phyloP scores from a whole-genome alignment of 192 early-diverging fungal genomes.

The Mortierella alpina region DNA sequence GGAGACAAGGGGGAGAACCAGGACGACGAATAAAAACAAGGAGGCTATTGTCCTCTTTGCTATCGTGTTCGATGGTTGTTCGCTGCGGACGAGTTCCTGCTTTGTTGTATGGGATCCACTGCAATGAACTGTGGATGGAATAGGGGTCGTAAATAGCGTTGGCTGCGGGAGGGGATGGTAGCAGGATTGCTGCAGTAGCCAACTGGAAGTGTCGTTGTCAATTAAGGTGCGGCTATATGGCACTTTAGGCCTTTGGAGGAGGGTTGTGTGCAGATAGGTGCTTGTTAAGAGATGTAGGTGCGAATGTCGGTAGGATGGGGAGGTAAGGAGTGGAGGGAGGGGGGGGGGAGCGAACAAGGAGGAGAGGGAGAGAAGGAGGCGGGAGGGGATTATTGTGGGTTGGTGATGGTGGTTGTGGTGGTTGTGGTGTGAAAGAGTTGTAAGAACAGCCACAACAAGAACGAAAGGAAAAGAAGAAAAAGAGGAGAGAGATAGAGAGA shows the following conservation, averaged over 20 bases:
- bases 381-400: not conserved
- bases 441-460: not conserved
- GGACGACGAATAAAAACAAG: conserved; percentile 4
- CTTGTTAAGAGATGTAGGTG: not conserved
- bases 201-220: not conserved
- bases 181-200: not conserved
- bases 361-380: not conserved
- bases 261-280: conserved; percentile 1
- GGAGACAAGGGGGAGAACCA: conserved; percentile 16
- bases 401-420: not conserved
- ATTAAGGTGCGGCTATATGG: no score
- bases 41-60: not conserved
- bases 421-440: not conserved
- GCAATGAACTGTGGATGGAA: not conserved
- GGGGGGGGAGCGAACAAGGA: not conserved
- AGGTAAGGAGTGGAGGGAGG: not conserved
- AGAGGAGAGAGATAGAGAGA: not conserved
- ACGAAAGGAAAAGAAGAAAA: conserved; percentile 1
- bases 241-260: no score
- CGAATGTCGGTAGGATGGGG: not conserved
- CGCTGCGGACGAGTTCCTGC: no score
- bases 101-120: no score
- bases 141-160: not conserved
- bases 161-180: not conserved
- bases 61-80: no score